These are phyloP conservation scores for Dentipellis fragilis DNA, from an alignment of 768 basidiomycete species.

Conservation along the genomic window DNA sequence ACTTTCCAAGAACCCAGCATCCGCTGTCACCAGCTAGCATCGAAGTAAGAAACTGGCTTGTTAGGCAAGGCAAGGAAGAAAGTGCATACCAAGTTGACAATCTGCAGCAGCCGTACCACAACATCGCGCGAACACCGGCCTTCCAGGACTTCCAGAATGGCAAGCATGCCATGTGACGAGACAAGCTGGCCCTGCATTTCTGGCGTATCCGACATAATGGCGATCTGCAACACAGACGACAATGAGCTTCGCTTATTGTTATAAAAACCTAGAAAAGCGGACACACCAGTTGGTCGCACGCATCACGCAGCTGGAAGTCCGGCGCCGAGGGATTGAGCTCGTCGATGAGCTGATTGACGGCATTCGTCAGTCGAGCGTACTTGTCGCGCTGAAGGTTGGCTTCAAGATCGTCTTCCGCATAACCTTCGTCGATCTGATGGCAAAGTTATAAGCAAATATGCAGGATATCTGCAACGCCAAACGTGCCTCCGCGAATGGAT, in stretches of 20 bases:
- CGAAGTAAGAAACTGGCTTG: not conserved
- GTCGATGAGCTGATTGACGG: constrained; percentile 80
- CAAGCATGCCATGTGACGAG: constrained; percentile 89
- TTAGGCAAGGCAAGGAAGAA: not conserved
- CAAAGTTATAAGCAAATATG: constrained; percentile 2
- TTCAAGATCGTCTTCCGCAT: constrained; percentile 85
- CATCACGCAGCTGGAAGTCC: constrained; percentile 74
- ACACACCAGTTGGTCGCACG: constrained; percentile 80
- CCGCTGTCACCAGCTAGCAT: constrained; percentile 39
- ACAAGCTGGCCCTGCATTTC: constrained; percentile 87
- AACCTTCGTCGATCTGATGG: constrained; percentile 83
- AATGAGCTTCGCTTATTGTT: too few relatives aligned
- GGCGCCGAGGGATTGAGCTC: constrained; percentile 73
- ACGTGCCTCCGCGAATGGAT: constrained; percentile 88
- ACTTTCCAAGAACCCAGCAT: constrained; percentile 83
- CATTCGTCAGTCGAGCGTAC: constrained; percentile 74
- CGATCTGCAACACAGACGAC: constrained; percentile 36
- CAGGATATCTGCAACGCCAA: not conserved
- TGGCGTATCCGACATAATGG: constrained; percentile 65
- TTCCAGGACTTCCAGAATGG: constrained; percentile 89
- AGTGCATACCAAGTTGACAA: constrained; percentile 72
- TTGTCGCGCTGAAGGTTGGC: constrained; percentile 91
- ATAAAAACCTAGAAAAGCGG: not conserved
- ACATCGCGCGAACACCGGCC: constrained; percentile 80
- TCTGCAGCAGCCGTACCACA: constrained; percentile 73